Evolutionary conservation across 2,329 filamentous ascomycete species (phyloP).

Genomic region (Colletotrichum viniferum): DNA sequence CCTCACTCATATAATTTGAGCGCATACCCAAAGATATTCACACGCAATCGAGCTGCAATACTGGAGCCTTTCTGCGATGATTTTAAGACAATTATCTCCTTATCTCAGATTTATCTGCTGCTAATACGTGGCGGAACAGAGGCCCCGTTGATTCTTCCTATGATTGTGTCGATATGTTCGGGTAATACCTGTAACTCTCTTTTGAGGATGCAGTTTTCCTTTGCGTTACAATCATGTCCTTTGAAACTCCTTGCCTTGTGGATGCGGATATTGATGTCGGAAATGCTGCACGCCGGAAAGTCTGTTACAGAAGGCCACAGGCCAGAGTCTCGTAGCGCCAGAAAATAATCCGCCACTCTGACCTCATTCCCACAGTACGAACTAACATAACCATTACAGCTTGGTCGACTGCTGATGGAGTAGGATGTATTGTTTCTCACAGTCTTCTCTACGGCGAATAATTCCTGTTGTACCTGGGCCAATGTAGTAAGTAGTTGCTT

Average conservation of each 20-base stretch:
- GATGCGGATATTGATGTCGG: rapidly evolving
- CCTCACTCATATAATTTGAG: too few species aligned
- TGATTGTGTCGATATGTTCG: background rate
- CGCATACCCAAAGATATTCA: too few species aligned
- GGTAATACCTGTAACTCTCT: background rate
- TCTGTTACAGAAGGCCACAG: background rate
- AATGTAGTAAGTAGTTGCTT: too few species aligned
- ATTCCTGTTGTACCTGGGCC: too few species aligned
- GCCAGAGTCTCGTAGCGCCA: background rate
- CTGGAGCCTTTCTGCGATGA: too few species aligned
- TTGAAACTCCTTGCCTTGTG: background rate
- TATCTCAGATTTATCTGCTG: background rate
- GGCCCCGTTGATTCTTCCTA: background rate
- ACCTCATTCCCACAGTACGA: too few species aligned
- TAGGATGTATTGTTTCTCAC: too few species aligned
- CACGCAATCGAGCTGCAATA: too few species aligned
- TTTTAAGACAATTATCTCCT: too few species aligned
- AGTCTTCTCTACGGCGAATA: too few species aligned
- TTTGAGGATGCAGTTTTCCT: background rate
- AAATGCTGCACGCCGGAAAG: background rate
- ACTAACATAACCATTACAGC: too few species aligned
- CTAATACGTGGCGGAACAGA: background rate
- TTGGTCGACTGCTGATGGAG: too few species aligned
- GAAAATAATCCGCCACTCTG: background rate
- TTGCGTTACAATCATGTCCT: background rate